Evolutionary conservation across 257 asterid genomes (phyloP).

Genomic region (Primulina eburnea): DNA sequence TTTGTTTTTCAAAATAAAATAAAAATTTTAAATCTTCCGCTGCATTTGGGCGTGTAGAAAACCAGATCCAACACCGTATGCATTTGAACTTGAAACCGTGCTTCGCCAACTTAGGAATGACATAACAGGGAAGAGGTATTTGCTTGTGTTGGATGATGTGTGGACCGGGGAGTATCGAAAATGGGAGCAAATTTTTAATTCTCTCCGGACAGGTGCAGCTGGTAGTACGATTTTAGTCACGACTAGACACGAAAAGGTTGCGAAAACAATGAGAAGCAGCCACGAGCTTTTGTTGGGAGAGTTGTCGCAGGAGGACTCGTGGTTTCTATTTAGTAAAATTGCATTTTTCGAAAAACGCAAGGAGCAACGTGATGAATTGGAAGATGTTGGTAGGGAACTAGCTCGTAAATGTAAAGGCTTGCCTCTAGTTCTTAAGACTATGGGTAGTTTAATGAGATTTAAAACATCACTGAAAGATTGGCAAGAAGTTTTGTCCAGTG

Average conservation of each 20-base stretch:
- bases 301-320: constrained; percentile 31
- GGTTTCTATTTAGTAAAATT: constrained; percentile 40
- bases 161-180: constrained; percentile 41
- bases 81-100: constrained; percentile 37
- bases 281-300: constrained; percentile 32
- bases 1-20: too few species aligned
- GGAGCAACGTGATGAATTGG: constrained; percentile 27
- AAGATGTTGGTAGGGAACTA: constrained; percentile 36
- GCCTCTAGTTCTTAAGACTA: constrained; percentile 43
- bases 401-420: constrained; percentile 42
- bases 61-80: too few species aligned
- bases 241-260: constrained; percentile 39
- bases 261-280: constrained; percentile 40
- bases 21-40: too few species aligned
- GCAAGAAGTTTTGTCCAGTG: constrained; percentile 36
- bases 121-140: constrained; percentile 32
- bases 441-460: constrained; percentile 38
- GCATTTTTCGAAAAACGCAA: constrained; percentile 31
- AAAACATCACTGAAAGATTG: constrained; percentile 37
- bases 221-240: constrained; percentile 51
- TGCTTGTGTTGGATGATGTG: constrained; percentile 51
- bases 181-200: constrained; percentile 48
- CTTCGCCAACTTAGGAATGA: constrained; percentile 28
- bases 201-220: constrained; percentile 34
- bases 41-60: too few species aligned